Evolutionary conservation across 2,329 filamentous ascomycete genomes (phyloP).

Genomic region (Metarhizium humberi): DNA sequence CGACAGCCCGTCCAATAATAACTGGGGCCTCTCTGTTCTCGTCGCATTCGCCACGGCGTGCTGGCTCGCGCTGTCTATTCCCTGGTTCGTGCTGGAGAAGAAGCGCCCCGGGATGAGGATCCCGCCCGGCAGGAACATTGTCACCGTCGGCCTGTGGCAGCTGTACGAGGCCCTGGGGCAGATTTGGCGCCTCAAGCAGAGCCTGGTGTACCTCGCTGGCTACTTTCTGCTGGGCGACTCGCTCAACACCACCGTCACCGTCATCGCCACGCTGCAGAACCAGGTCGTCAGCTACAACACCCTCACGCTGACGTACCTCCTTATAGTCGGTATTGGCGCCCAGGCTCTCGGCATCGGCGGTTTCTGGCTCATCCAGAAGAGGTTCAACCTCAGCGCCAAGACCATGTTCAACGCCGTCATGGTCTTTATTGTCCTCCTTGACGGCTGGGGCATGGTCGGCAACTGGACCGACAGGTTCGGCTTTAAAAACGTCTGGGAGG

Average conservation of each 20-base stretch:
- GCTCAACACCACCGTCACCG: conserved; percentile 60
- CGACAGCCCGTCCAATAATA: conserved; percentile 49
- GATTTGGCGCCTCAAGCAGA: conserved; percentile 57
- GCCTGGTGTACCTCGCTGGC: conserved; percentile 53
- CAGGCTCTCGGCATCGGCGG: conserved; percentile 53
- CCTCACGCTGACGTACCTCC: conserved; percentile 53
- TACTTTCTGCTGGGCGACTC: conserved; percentile 64
- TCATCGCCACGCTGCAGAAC: conserved; percentile 58
- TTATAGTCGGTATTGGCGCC: conserved; percentile 55
- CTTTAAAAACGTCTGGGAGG: conserved; percentile 35
- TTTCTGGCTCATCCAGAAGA: conserved; percentile 54
- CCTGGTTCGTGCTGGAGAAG: conserved; percentile 60
- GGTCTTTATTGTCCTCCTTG: conserved; percentile 50
- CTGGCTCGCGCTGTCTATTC: conserved; percentile 54
- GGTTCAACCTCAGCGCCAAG: conserved; percentile 51
- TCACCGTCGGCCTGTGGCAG: conserved; percentile 54
- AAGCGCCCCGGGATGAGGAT: conserved; percentile 44
- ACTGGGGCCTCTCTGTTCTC: conserved; percentile 55
- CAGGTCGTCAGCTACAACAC: conserved; percentile 56
- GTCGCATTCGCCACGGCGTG: conserved; percentile 56
- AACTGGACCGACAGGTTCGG: conserved; percentile 35
- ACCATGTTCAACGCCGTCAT: conserved; percentile 60
- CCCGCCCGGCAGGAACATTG: conserved; percentile 30
- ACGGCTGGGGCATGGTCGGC: conserved; percentile 37
- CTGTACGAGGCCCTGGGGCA: conserved; percentile 46